These are phyloP conservation scores for Phaeosphaeria sp. DNA, from an alignment of 2,329 filamentous ascomycete species.

Conservation along the genomic window DNA sequence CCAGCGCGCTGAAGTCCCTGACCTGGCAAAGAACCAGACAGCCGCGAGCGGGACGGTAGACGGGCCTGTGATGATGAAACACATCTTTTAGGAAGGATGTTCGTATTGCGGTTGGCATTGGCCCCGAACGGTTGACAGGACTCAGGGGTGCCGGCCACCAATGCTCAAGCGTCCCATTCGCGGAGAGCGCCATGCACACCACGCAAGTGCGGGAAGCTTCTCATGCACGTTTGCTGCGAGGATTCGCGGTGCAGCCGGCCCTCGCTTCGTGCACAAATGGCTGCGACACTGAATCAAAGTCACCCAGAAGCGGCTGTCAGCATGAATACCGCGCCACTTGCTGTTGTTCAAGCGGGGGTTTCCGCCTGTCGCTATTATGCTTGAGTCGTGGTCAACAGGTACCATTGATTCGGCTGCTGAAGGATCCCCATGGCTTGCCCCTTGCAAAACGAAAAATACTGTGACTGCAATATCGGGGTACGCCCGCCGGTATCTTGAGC, in stretches of 20 bases:
- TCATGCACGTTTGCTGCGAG: constrained; percentile 33
- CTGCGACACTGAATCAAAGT: constrained; percentile 31
- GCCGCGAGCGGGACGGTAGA: neutral
- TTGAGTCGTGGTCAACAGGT: constrained; percentile 27
- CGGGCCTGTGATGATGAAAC: constrained; percentile 4
- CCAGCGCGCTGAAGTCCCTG: neutral
- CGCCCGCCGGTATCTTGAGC: constrained; percentile 5
- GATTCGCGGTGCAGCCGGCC: constrained; percentile 35
- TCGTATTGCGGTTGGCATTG: constrained; percentile 7
- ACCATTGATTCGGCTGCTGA: constrained; percentile 8
- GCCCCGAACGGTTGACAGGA: constrained; percentile 11
- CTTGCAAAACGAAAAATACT: neutral
- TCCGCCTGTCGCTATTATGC: constrained; percentile 11
- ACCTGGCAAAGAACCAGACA: neutral
- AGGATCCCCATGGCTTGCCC: constrained; percentile 5
- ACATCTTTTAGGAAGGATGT: constrained; percentile 15
- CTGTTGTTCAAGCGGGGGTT: constrained; percentile 29
- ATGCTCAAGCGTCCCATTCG: constrained; percentile 22
- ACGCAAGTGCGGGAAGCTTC: constrained; percentile 29
- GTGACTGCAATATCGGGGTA: constrained; percentile 3
- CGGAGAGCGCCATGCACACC: constrained; percentile 18
- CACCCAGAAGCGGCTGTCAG: constrained; percentile 27
- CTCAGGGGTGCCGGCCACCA: constrained; percentile 22
- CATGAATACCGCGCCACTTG: constrained; percentile 21
- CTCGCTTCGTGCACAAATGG: constrained; percentile 35